A percentile compares a stretch with the other conserved stretches of the same genome.
Conservation (phyloP, 495 filamentous ascomycete genomes). For the Xylaria castorea region DNA sequence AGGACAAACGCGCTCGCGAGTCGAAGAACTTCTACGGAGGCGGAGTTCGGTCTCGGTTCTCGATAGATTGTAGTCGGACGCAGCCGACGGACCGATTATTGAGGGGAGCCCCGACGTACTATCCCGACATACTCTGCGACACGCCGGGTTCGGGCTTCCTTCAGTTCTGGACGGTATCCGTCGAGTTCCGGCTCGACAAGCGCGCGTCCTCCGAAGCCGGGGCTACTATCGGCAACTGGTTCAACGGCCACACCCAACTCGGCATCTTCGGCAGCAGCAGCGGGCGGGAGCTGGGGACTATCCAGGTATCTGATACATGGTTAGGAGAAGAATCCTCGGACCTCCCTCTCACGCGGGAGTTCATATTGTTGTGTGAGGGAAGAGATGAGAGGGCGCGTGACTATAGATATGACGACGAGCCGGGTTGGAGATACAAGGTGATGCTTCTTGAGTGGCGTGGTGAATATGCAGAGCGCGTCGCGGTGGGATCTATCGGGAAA, state of each 20-base stretch:
- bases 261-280: neutral
- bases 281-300: conserved; percentile 1
- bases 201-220: neutral
- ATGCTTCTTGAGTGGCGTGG: conserved; percentile 31
- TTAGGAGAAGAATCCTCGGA: neutral
- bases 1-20: neutral
- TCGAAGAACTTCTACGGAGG: conserved; percentile 10
- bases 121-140: conserved; percentile 16
- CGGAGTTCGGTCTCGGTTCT: neutral
- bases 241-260: neutral
- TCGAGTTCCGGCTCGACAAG: conserved; percentile 13
- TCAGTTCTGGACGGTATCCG: conserved; percentile 29
- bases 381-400: conserved; percentile 14
- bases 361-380: conserved; percentile 21
- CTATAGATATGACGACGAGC: conserved; percentile 17
- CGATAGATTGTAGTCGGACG: neutral
- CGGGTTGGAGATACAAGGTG: conserved; percentile 33
- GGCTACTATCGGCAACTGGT: neutral
- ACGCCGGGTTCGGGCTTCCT: conserved; percentile 14
- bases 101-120: neutral
- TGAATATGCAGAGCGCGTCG: conserved; percentile 29
- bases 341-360: neutral
- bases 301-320: neutral
- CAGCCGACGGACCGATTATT: neutral
- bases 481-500: conserved; percentile 32